These are phyloP conservation scores for Phytophthora vignae DNA, from an alignment of 352 stramenopile genomes.

Conservation along the genomic window DNA sequence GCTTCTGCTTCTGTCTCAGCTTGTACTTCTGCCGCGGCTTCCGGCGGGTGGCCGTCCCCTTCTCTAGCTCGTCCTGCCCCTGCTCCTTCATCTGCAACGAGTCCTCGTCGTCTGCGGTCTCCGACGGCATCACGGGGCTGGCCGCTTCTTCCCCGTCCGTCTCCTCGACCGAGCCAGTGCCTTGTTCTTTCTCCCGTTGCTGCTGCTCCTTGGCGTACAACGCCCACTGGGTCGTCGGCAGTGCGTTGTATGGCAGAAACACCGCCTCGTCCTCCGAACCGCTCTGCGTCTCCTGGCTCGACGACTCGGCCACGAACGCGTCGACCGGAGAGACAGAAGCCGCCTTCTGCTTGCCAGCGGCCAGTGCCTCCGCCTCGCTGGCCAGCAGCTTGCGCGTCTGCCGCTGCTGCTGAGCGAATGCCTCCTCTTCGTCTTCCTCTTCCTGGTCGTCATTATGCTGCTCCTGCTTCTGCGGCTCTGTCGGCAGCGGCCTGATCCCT, in stretches of 20 bases:
- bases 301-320: slow-evolving; percentile 46
- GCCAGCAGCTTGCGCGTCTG: slow-evolving; percentile 51
- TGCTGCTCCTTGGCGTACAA: slow-evolving; percentile 21
- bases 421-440: slow-evolving; percentile 52
- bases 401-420: slow-evolving; percentile 51
- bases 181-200: neutral
- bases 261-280: slow-evolving; percentile 63
- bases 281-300: slow-evolving; percentile 79
- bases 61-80: slow-evolving; percentile 24
- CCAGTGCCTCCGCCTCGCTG: slow-evolving; percentile 30
- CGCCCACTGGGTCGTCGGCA: slow-evolving; percentile 28
- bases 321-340: slow-evolving; percentile 3
- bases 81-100: neutral
- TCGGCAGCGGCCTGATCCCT: neutral
- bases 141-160: slow-evolving; percentile 16
- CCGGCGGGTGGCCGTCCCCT: slow-evolving; percentile 12
- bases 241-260: slow-evolving; percentile 41
- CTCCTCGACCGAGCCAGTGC: slow-evolving; percentile 1
- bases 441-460: neutral
- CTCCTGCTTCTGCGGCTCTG: slow-evolving; percentile 6
- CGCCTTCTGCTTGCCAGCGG: slow-evolving; percentile 26
- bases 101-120: slow-evolving; percentile 6
- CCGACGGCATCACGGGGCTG: slow-evolving; percentile 25
- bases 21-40: slow-evolving; percentile 44
- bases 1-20: slow-evolving; percentile 36